Evolutionary conservation across 106 monocot species (phyloP), one percentile per base, ranked within the genome.

Genomic region (Acorus calamus): DNA sequence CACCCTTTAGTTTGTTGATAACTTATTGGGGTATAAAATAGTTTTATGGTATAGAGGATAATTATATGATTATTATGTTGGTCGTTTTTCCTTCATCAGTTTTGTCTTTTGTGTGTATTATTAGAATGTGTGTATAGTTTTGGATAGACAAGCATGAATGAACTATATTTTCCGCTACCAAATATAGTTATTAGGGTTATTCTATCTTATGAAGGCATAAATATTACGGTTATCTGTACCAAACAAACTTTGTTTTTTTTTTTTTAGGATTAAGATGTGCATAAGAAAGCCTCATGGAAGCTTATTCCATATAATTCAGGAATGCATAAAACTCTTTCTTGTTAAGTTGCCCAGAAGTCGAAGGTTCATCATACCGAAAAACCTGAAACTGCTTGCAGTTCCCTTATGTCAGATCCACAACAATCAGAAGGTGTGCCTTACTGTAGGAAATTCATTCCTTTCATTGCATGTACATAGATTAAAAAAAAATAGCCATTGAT

Each of bases 241-340:
- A 28, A 28, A 28, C 28, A 28, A 28, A 28, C 28, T 0, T 28
- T 28, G 0, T 1, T 28, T 28, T 28, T 28, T 28, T 28, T 1
- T 28, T 28, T 28, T 28, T 0, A 28, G 28, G 28, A 28, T 28
- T 28, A 28, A 0, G 28, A 0, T 28, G 28, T 28, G 28, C 28
- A 28, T 28, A 28, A 28, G 0, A 28, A 28, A 28, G 28, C 28
- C 28, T 28, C 28, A 28, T 28, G 28, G 28, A 28, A 28, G 2
- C 3, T 52, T 59, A 43, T 59, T 11, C 55, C 14, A 41, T 46
- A 4, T 52, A 46, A 5, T 4, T 3, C 53, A 85, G 86, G 79
- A 86, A 63, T 86, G 86, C 79, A 81, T 45, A 57, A 81, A 81
- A 71, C 47, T 86, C 57, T 82, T 79, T 62, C 59, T 83, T 6